Evolutionary conservation across 805 yeast species (phyloP).

Genomic region (Candida saitoana): DNA sequence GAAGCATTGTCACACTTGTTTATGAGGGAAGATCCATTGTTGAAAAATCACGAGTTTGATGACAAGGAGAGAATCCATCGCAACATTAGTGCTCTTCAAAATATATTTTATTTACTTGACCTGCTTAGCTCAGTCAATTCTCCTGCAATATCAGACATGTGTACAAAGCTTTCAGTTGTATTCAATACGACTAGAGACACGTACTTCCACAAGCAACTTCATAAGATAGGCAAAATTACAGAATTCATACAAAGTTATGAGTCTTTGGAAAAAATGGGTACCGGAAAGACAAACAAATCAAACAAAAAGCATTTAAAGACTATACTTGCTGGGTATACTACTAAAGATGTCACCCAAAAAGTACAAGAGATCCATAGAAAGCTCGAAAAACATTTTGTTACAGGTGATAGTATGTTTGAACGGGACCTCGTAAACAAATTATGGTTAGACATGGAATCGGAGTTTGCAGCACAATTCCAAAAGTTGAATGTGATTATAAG

Average conservation of each 20-base stretch:
- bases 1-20: conserved; percentile 34
- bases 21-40: conserved; percentile 39
- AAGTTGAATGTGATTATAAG: conserved; percentile 54
- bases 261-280: conserved; percentile 43
- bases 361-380: conserved; percentile 53
- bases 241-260: conserved; percentile 65
- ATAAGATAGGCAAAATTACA: conserved; percentile 61
- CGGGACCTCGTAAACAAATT: conserved; percentile 54
- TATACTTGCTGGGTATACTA: conserved; percentile 53
- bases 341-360: conserved; percentile 52
- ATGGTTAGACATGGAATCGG: conserved; percentile 68
- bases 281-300: conserved; percentile 60
- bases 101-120: conserved; percentile 32
- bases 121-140: conserved; percentile 21
- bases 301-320: conserved; percentile 56
- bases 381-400: conserved; percentile 52
- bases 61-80: conserved; percentile 40
- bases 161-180: conserved; percentile 19
- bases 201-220: conserved; percentile 31
- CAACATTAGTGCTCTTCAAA: conserved; percentile 38
- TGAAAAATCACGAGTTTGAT: conserved; percentile 40
- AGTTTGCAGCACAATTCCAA: conserved; percentile 52
- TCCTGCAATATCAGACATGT: conserved; percentile 21
- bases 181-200: conserved; percentile 25
- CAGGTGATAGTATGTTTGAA: conserved; percentile 42